Conservation (phyloP, 2,329 filamentous ascomycete species). For the Paecilomyces niveus region DNA sequence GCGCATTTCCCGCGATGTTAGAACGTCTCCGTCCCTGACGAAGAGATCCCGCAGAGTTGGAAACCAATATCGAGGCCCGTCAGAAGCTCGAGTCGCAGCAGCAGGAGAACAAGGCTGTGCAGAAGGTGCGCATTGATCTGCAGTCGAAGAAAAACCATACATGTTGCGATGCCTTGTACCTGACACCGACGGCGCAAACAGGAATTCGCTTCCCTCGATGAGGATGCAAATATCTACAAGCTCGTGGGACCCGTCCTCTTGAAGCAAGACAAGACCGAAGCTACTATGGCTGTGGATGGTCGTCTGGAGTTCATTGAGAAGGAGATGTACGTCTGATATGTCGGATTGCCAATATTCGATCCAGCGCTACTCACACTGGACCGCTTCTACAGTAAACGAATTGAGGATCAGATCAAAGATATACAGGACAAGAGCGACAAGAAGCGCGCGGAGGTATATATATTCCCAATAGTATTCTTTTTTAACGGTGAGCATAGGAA, state of each 20-base stretch:
- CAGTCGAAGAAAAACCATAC: not conserved
- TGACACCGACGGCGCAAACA: conserved; percentile 26
- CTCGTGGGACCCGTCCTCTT: conserved; percentile 84
- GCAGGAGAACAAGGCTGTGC: conserved; percentile 84
- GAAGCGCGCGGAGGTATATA: conserved; percentile 56
- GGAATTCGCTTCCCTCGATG: conserved; percentile 75
- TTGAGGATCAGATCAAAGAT: conserved; percentile 59
- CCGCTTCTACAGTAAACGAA: conserved; percentile 47
- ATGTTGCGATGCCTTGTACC: not conserved
- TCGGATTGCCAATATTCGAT: not conserved
- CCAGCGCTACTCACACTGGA: conserved; percentile 1
- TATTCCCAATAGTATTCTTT: conserved; percentile 1
- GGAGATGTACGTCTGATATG: conserved; percentile 65
- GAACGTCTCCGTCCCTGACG: not conserved
- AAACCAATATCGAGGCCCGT: conserved; percentile 65
- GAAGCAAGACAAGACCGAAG: conserved; percentile 90
- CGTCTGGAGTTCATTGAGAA: conserved; percentile 87
- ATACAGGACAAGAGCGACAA: conserved; percentile 59
- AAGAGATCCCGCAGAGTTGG: conserved; percentile 57
- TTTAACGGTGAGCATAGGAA: not conserved
- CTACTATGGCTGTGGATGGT: conserved; percentile 82
- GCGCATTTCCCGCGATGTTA: not conserved
- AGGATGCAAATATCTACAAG: conserved; percentile 90
- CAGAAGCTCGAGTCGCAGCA: conserved; percentile 90
- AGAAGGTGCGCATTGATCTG: conserved; percentile 53